Evolutionary conservation across 805 yeast genomes (phyloP), one percentile per base, ranked within the genome.

Genomic region (Candida xiaguanensis): DNA sequence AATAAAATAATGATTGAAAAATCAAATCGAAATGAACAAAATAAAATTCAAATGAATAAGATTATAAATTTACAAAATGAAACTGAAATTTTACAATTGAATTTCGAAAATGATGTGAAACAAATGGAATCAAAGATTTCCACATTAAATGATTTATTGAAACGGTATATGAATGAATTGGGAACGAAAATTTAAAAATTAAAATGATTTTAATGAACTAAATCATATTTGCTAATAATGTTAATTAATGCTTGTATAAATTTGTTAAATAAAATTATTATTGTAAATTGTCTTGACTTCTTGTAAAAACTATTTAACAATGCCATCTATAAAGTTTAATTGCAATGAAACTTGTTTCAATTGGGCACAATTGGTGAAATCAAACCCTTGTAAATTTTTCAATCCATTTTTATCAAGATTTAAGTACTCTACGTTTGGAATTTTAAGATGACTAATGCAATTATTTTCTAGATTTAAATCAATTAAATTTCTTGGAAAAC

Each of bases 101-200:
- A 31, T 20, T 27, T 36, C 17, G 30, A 40, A 27, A 28, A 15
- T 26, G 33, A 38, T n/a, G 18, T 40, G 50, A 70, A 45, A 51
- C 49, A 40, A 7, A 32, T 32, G 36, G 40, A 37, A 13, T 37
- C 31, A 18, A 31, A 37, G 6, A 19, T 37, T 9, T 22, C 3
- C 12, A 22, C 29, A 5, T 37, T 37, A 14, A 32, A 31, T 26
- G 26, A 30, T 17, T 29, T 31, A 25, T n/a, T 37, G 11, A 37
- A 20, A 15, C 18, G 25, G n/a, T 37, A 37, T 19, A 37, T 37
- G 25, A 30, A 26, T 15, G 40, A 31, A 23, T 31, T 37, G 36
- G 18, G 22, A 4, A 24, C 17, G 8, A 31, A 19, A 16, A 17
- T 18, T 4, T 31, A 11, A 16, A 18, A 29, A 16, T 20, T 16